Conservation (phyloP, 768 basidiomycete genomes). For the Mrakia hoshinonis region DNA sequence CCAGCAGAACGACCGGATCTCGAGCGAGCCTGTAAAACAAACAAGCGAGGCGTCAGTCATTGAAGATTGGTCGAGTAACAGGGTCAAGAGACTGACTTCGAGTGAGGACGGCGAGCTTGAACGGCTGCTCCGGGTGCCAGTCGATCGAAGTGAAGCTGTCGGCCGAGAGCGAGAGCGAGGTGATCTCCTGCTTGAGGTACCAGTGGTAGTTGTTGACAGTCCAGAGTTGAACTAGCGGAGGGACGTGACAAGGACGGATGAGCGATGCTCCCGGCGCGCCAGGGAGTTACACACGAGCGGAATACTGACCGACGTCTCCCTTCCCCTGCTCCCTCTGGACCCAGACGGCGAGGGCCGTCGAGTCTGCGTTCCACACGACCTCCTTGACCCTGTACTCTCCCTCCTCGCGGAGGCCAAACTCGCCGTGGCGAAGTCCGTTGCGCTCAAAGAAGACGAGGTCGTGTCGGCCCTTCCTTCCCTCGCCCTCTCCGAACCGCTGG, state of each 20-base stretch:
- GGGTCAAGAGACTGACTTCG: conserved; percentile 46
- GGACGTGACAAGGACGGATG: too few species aligned
- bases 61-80: background rate
- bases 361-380: conserved; percentile 79
- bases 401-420: conserved; percentile 55
- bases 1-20: conserved; percentile 59
- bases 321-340: conserved; percentile 50
- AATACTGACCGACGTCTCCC: conserved; percentile 61
- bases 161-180: conserved; percentile 35
- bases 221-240: conserved; percentile 76
- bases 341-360: conserved; percentile 76
- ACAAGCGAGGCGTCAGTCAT: conserved; percentile 15
- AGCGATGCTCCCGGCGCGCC: too few species aligned
- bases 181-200: conserved; percentile 91
- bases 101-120: conserved; percentile 60
- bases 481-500: conserved; percentile 66
- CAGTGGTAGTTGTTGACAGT: conserved; percentile 91
- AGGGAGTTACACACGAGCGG: background rate
- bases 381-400: conserved; percentile 67
- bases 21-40: conserved; percentile 47
- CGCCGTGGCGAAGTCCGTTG: conserved; percentile 86
- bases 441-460: conserved; percentile 91
- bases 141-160: conserved; percentile 60
- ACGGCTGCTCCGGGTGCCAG: conserved; percentile 81
- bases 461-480: conserved; percentile 58